Conservation (phyloP, 2,329 filamentous ascomycete species). For the Alternaria sp. region DNA sequence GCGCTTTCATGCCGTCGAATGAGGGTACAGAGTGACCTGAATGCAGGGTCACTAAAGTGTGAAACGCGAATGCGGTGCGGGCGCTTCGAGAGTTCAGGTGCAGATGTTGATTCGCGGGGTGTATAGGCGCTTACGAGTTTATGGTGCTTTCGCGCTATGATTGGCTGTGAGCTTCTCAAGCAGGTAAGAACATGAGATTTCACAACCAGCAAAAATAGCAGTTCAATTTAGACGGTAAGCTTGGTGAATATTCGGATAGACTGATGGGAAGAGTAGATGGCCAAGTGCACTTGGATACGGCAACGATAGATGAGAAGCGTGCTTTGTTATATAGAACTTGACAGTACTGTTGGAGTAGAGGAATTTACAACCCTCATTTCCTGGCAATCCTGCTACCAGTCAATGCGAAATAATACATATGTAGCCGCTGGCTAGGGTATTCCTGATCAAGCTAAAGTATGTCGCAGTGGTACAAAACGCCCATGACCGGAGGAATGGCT, state of each 20-base stretch:
- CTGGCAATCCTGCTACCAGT: neutral
- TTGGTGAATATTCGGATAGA: neutral
- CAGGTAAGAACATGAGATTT: neutral
- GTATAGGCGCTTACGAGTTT: slow-evolving; percentile 41
- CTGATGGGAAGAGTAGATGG: neutral
- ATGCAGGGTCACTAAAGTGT: slow-evolving; percentile 31
- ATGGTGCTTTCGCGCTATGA: slow-evolving; percentile 12
- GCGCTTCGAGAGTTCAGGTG: slow-evolving; percentile 38
- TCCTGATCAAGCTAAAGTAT: neutral
- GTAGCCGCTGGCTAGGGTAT: neutral
- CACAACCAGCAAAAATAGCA: neutral
- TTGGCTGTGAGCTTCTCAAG: slow-evolving; percentile 17
- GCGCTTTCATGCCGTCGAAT: slow-evolving; percentile 24
- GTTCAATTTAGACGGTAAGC: neutral
- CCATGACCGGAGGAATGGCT: neutral
- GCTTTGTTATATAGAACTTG: neutral
- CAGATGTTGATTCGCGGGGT: slow-evolving; percentile 34
- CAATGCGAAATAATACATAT: neutral
- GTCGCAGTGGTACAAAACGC: neutral
- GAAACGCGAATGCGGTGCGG: slow-evolving; percentile 36
- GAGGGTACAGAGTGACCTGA: slow-evolving; percentile 13
- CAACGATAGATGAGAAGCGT: neutral
- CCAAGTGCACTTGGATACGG: neutral
- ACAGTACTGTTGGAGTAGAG: neutral
- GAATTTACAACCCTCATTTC: neutral